Evolutionary conservation across 2,329 filamentous ascomycete genomes (phyloP).

Genomic region (Pseudopyricularia cyperi): DNA sequence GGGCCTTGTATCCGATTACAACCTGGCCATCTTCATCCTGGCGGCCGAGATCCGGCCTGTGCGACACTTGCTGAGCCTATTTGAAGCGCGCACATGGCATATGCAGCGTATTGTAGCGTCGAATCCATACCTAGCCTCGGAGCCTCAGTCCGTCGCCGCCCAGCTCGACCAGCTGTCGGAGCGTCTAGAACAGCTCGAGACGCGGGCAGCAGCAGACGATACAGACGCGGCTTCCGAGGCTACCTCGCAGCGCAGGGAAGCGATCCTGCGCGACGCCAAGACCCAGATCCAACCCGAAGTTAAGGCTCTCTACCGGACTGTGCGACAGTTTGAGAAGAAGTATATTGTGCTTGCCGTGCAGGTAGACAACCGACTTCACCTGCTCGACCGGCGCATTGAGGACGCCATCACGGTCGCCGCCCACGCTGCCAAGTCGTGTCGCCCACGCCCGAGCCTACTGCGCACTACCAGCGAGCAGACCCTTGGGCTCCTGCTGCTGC

Average conservation of each 20-base stretch:
- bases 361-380: conserved; percentile 60
- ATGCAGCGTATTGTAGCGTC: conserved; percentile 60
- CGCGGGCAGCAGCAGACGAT: conserved; percentile 29
- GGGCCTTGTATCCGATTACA: conserved; percentile 82
- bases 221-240: conserved; percentile 6
- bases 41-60: conserved; percentile 76
- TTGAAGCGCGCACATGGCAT: conserved; percentile 66
- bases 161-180: conserved; percentile 45
- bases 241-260: conserved; percentile 3
- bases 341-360: conserved; percentile 62
- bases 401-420: conserved; percentile 75
- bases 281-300: conserved; percentile 65
- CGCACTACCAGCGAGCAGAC: conserved; percentile 23
- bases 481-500: conserved; percentile 16
- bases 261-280: conserved; percentile 43
- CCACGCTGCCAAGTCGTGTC: conserved; percentile 47
- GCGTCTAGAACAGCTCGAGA: conserved; percentile 59
- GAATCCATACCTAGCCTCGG: conserved; percentile 25
- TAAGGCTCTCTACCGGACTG: conserved; percentile 76
- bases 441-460: conserved; percentile 17
- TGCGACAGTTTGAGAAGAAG: conserved; percentile 85
- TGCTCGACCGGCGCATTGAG: conserved; percentile 57
- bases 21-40: conserved; percentile 79
- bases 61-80: conserved; percentile 67
- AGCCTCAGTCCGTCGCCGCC: conserved; percentile 17